These are phyloP conservation scores for Hyphopichia fennica DNA, from an alignment of 1,139 yeast genomes.

Conservation along the genomic window DNA sequence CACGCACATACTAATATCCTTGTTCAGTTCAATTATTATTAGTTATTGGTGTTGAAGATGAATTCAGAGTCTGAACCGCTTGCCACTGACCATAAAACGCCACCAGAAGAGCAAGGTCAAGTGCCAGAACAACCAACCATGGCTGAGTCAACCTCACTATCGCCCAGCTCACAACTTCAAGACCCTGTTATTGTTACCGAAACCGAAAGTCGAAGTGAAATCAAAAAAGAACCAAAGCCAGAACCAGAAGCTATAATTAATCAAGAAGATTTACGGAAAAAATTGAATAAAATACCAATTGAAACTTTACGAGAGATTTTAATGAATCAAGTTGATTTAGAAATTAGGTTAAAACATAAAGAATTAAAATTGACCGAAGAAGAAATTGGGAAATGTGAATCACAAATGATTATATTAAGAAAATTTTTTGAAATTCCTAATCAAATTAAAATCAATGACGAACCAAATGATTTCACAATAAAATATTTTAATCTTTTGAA, in stretches of 20 bases:
- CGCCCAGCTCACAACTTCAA: neutral
- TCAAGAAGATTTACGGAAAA: conserved; percentile 18
- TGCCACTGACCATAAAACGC: neutral
- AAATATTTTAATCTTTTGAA: conserved; percentile 44
- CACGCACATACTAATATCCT: no score
- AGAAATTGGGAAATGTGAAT: conserved; percentile 65
- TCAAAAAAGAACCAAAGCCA: no score
- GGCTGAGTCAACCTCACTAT: neutral
- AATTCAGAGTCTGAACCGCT: neutral
- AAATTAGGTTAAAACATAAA: conserved; percentile 67
- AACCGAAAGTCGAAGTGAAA: neutral
- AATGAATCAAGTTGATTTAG: conserved; percentile 61
- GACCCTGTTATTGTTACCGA: neutral
- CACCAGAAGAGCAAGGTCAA: neutral
- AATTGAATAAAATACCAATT: conserved; percentile 35
- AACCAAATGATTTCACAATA: conserved; percentile 52
- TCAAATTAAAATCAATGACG: conserved; percentile 33
- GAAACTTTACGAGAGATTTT: conserved; percentile 39
- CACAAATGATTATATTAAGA: conserved; percentile 55
- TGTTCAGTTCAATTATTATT: no score
- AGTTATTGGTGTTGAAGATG: no score
- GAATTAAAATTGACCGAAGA: conserved; percentile 59
- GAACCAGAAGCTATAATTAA: conserved; percentile 1
- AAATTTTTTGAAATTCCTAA: conserved; percentile 53
- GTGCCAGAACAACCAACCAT: no score